Conservation (phyloP, 2,329 filamentous ascomycete species). For the Aspergillus sp. region DNA sequence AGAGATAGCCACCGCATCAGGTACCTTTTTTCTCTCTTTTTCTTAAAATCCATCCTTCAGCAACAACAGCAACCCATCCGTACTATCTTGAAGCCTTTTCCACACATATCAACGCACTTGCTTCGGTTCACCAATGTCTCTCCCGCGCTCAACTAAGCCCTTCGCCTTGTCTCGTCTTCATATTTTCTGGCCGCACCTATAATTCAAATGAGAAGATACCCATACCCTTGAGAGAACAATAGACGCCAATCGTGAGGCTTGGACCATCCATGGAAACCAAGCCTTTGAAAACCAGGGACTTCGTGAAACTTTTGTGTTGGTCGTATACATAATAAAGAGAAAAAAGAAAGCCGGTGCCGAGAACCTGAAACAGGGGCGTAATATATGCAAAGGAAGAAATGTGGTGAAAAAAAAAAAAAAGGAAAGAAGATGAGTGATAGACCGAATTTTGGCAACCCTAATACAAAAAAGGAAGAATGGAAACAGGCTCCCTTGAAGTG, state of each 20-base stretch:
- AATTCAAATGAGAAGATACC: constrained; percentile 30
- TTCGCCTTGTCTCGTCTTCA: constrained; percentile 27
- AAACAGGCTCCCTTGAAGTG: constrained; percentile 13
- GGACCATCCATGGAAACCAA: constrained; percentile 29
- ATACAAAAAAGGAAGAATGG: constrained; percentile 22
- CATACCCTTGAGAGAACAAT: constrained; percentile 27
- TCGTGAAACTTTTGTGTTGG: constrained; percentile 36
- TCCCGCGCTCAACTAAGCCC: constrained; percentile 23
- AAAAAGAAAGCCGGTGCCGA: constrained; percentile 22
- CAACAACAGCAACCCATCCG: constrained; percentile 21
- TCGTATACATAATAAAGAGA: constrained; percentile 38
- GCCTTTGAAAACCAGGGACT: constrained; percentile 29
- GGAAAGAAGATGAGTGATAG: constrained; percentile 15
- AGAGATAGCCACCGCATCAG: constrained; percentile 17
- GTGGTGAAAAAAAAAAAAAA: constrained; percentile 16
- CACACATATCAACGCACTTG: constrained; percentile 20
- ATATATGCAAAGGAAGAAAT: constrained; percentile 38
- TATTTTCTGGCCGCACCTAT: constrained; percentile 29
- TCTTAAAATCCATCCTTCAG: constrained; percentile 7
- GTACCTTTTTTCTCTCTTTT: constrained; percentile 11
- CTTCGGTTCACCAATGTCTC: constrained; percentile 23
- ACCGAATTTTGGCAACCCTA: constrained; percentile 24
- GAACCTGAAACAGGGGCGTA: constrained; percentile 23
- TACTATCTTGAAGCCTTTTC: constrained; percentile 21
- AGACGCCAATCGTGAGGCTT: constrained; percentile 40